These are phyloP conservation scores for Komagataella pseudopastoris DNA, from an alignment of 805 yeast genomes.

Conservation along the genomic window DNA sequence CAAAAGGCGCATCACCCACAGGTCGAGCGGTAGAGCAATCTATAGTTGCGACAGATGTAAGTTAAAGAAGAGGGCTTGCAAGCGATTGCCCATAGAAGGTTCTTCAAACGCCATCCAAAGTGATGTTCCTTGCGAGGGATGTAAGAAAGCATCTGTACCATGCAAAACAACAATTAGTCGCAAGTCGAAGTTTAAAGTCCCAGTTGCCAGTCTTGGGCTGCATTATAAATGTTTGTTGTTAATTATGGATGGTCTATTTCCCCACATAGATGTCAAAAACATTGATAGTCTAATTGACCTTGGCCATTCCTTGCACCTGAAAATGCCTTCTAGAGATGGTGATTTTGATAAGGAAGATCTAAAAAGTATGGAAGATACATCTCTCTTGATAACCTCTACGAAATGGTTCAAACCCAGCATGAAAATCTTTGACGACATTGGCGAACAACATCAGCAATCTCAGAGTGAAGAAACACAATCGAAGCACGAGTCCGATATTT, in stretches of 20 bases:
- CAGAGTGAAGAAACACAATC: background rate
- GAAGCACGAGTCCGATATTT: background rate
- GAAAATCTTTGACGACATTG: background rate
- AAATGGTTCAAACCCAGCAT: conserved; percentile 28
- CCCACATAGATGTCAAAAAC: conserved; percentile 28
- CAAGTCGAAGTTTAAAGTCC: conserved; percentile 25
- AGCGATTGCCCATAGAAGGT: conserved; percentile 17
- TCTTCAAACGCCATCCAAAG: conserved; percentile 13
- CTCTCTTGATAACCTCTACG: conserved; percentile 24
- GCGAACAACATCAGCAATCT: background rate
- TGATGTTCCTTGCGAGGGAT: conserved; percentile 20
- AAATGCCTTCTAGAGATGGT: conserved; percentile 17
- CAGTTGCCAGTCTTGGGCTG: conserved; percentile 25
- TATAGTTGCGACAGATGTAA: conserved; percentile 34
- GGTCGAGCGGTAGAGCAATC: conserved; percentile 19
- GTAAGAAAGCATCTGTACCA: conserved; percentile 21
- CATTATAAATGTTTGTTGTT: conserved; percentile 28
- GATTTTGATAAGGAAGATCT: conserved; percentile 3
- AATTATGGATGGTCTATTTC: conserved; percentile 26
- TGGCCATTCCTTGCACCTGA: conserved; percentile 18
- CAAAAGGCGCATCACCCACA: background rate
- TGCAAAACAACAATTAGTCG: conserved; percentile 29
- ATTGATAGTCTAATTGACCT: conserved; percentile 25
- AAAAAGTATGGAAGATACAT: conserved; percentile 17
- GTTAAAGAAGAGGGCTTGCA: conserved; percentile 26